Evolutionary conservation across 2,329 filamentous ascomycete genomes (phyloP), one percentile per base, ranked within the genome.

Genomic region (Verticillium dahliae): DNA sequence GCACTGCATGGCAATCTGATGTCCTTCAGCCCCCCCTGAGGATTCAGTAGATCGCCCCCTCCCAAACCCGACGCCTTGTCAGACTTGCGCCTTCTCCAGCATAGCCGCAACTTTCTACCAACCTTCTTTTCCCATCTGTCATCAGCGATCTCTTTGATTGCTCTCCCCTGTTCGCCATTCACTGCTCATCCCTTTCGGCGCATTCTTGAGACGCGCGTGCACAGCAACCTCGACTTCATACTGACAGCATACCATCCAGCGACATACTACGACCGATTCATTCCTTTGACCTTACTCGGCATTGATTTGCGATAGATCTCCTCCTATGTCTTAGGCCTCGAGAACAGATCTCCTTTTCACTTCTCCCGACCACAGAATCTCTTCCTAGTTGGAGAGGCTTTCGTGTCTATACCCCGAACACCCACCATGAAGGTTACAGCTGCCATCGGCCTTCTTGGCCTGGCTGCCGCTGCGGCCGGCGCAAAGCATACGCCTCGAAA

Each of bases 401-500:
- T 52, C 45, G n/a, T 13, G 9, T 2, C 45, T 52, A 52, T 18
- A 52, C 45, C 10, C 10, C 45, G 18, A 52, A 10, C n/a, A 22
- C 45, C 18, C 67, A 68, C 62, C 61, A 86, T 86, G 83, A 85
- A 80, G 75, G 67, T 80, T 65, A 70, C 76, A 63, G 78, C 83
- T 63, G 68, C 85, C 59, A 70, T 89, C 62, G 78, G 81, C 73
- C 76, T 85, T 58, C 73, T 81, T 60, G 78, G 82, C 74, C 75
- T 86, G 57, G 76, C 81, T 63, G 75, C 74, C 63, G 69, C 81
- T 70, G 74, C 80, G 63, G 75, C 79, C 62, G 78, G 81, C 35
- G 73, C 80, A 56, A 66, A 68, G 60, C 73, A 85, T 55, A 78
- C 80, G 58, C 78, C 81, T 65, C 89, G 90, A 68, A 84, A 95